Conservation (phyloP, 2,329 filamentous ascomycete species). For the Cadophora gregata region DNA sequence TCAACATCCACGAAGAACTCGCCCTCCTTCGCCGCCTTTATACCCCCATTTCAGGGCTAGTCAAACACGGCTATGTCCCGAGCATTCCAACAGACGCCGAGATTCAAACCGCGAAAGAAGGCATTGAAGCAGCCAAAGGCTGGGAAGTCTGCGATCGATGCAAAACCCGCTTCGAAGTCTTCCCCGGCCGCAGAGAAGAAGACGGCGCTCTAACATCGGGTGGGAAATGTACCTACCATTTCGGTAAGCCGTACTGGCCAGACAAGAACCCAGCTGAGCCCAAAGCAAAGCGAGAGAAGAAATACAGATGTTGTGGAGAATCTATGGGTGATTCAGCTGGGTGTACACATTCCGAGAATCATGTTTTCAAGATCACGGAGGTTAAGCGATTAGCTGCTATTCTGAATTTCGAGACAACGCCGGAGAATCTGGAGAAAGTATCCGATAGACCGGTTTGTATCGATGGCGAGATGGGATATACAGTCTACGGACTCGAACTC, state of each 20-base stretch:
- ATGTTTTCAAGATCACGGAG: conserved; percentile 87
- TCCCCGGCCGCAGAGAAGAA: conserved; percentile 78
- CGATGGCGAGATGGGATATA: conserved; percentile 98
- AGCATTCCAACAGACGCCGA: conserved; percentile 68
- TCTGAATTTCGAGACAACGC: conserved; percentile 82
- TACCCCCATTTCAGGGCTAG: conserved; percentile 68
- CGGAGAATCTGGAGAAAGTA: conserved; percentile 61
- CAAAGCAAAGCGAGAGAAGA: conserved; percentile 61
- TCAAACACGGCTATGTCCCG: conserved; percentile 76
- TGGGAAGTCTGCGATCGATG: conserved; percentile 94
- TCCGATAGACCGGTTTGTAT: conserved; percentile 75
- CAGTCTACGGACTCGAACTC: conserved; percentile 84
- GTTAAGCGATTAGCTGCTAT: conserved; percentile 76
- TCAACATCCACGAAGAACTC: conserved; percentile 72
- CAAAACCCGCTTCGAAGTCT: conserved; percentile 85
- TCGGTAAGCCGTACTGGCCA: conserved; percentile 68
- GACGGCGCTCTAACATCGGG: conserved; percentile 79
- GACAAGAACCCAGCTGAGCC: conserved; percentile 59
- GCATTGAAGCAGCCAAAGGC: conserved; percentile 69
- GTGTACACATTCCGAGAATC: conserved; percentile 72
- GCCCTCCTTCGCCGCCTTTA: conserved; percentile 65
- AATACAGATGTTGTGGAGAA: conserved; percentile 81
- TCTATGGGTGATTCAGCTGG: conserved; percentile 74
- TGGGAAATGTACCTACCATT: conserved; percentile 82
- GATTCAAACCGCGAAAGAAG: conserved; percentile 68